phyloP scores from a whole-genome alignment of 2,329 filamentous ascomycete species.

The Alternaria novae-zelandiae region DNA sequence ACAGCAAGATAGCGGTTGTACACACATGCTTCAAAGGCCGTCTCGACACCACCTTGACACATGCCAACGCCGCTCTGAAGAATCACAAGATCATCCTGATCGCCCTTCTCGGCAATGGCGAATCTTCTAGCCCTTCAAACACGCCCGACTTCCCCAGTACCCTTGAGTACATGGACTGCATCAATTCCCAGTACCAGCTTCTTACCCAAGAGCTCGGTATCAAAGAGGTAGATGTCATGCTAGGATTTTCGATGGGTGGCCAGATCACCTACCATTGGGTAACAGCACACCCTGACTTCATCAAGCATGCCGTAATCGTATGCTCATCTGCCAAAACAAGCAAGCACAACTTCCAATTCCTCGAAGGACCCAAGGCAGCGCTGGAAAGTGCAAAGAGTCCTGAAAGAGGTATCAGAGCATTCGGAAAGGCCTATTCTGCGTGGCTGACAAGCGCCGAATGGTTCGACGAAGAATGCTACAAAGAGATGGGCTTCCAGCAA shows the following conservation, averaged over 20 bases:
- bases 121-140: conserved; percentile 61
- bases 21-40: conserved; percentile 63
- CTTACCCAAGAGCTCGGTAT: conserved; percentile 52
- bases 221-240: conserved; percentile 53
- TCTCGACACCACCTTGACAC: conserved; percentile 58
- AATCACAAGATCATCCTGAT: conserved; percentile 59
- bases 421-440: conserved; percentile 48
- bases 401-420: conserved; percentile 39
- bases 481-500: conserved; percentile 36
- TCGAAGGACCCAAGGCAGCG: conserved; percentile 61
- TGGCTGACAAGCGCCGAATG: conserved; percentile 52
- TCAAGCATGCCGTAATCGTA: conserved; percentile 53
- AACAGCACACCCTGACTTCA: conserved; percentile 57
- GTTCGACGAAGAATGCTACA: conserved; percentile 50
- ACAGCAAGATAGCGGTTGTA: conserved; percentile 49
- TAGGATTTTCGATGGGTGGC: conserved; percentile 66
- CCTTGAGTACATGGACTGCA: conserved; percentile 58
- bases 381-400: conserved; percentile 54
- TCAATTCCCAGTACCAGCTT: conserved; percentile 58
- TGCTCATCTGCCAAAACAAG: conserved; percentile 60
- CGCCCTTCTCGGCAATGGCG: conserved; percentile 61
- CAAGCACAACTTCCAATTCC: conserved; percentile 61
- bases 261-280: conserved; percentile 62
- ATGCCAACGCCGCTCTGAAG: conserved; percentile 52
- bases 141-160: conserved; percentile 55